Conservation (phyloP, 805 yeast species). For the Yamadazyma tumulicola region DNA sequence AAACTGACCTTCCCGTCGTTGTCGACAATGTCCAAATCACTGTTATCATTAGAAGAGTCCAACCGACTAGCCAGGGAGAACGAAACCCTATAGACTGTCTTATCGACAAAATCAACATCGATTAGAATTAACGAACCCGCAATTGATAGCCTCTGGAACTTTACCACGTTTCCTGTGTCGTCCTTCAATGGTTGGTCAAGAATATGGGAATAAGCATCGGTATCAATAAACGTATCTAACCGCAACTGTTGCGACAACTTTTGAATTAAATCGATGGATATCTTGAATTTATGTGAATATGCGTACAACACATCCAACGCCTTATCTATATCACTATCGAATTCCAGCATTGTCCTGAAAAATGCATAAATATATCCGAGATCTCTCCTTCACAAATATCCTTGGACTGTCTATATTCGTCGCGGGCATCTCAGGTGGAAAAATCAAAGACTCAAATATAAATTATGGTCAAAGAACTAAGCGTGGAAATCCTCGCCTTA, state of each 20-base stretch:
- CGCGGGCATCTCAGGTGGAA: background rate
- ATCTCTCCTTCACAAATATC: too few relatives aligned
- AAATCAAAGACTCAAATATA: background rate
- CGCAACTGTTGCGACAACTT: conserved; percentile 37
- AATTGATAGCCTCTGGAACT: conserved; percentile 33
- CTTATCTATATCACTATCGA: conserved; percentile 19
- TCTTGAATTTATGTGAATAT: conserved; percentile 25
- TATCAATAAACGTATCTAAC: conserved; percentile 41
- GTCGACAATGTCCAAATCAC: conserved; percentile 2
- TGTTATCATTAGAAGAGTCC: conserved; percentile 1
- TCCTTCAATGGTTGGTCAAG: conserved; percentile 15
- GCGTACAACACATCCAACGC: conserved; percentile 27
- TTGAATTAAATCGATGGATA: conserved; percentile 37
- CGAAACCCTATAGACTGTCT: conserved; percentile 25
- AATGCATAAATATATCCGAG: too few relatives aligned
- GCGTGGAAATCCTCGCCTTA: conserved; percentile 27
- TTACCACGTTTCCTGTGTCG: conserved; percentile 8
- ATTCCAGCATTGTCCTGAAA: conserved; percentile 15
- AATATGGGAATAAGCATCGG: conserved; percentile 27
- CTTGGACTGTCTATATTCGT: too few relatives aligned
- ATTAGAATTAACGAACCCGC: conserved; percentile 40
- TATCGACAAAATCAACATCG: conserved; percentile 35
- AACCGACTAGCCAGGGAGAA: conserved; percentile 35
- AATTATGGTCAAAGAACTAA: conserved; percentile 1
- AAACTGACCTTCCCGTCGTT: background rate